These are phyloP conservation scores for Fusarium musae DNA, from an alignment of 2,329 filamentous ascomycete genomes.

Conservation along the genomic window DNA sequence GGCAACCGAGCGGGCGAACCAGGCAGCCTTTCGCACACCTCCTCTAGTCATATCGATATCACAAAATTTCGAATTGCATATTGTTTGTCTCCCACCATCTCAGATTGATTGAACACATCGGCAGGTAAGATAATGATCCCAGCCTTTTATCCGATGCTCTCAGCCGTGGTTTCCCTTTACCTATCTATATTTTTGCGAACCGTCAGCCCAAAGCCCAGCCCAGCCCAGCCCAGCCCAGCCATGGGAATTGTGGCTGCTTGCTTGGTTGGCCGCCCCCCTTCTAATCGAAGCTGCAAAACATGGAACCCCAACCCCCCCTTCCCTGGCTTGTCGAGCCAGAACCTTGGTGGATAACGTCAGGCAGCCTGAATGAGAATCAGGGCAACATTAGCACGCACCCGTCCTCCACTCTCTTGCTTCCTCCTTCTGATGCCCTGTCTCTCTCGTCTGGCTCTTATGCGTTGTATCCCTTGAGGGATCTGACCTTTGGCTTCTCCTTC, in stretches of 20 bases:
- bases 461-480: background rate
- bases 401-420: no score
- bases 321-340: background rate
- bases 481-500: background rate
- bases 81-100: background rate
- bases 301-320: background rate
- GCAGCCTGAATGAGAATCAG: background rate
- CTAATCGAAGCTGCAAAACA: background rate
- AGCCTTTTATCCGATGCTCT: background rate
- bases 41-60: background rate
- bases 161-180: background rate
- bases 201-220: background rate
- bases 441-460: background rate
- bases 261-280: background rate
- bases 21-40: background rate
- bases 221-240: background rate
- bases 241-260: background rate
- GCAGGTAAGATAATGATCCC: background rate
- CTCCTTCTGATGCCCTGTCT: background rate
- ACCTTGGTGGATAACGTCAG: background rate
- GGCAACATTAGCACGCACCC: background rate
- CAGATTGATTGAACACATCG: background rate
- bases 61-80: background rate
- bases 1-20: constrained; percentile 5
- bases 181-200: background rate